Base-by-base conservation (phyloP, 495 filamentous ascomycete genomes). In the Penicillium cosmopolitanum region DNA sequence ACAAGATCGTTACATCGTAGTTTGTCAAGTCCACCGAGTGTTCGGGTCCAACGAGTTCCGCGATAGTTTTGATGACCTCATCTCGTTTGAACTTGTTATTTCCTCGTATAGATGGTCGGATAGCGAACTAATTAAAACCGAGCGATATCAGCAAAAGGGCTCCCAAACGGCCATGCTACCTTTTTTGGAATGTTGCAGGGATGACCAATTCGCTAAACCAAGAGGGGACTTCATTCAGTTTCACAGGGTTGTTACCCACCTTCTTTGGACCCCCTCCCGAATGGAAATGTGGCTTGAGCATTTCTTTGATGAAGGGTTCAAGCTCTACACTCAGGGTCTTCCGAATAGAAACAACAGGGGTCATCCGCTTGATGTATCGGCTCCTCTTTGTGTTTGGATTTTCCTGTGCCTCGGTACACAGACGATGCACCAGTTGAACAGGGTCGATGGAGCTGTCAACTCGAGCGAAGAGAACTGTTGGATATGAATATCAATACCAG, bases 11-110 rank as follows among this genome's bases (percentile, higher is more conserved):
- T 60, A 90, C 77, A 73, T 98, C 93, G 33, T 92, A 92, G 25
- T 84, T 82, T 33, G 79, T 89, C 19, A 99, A 81, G 69, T 97
- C 87, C 53, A 98, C 95, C 19, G 85, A 89, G 69, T 98, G 96
- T 34, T 80, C 75, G 9, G 77, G 68, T 0, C 89, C 88, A 23
- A 90, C 87, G 12, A 78, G 73, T 34, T 81, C 79, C 3, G 95
- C 95, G 31, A 97, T 82, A 38, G 83, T 85, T 62, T 89, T 86
- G 71, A 99, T 98, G 47, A 98, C 76, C 5, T 71, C 68, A 57
- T 92, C 86, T 46, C 95, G 80, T 61, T 84, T 89, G 58, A 97
- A 81, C 12, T 81, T 83, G 48, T 81, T 86, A 66, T 96, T 89
- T 68, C 92, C 89, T 55, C 96, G 86, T 44, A 93, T 82, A 4